Evolutionary conservation across 805 yeast species (phyloP), one percentile per base, ranked within the genome.

Genomic region (Candida jianshihensis): DNA sequence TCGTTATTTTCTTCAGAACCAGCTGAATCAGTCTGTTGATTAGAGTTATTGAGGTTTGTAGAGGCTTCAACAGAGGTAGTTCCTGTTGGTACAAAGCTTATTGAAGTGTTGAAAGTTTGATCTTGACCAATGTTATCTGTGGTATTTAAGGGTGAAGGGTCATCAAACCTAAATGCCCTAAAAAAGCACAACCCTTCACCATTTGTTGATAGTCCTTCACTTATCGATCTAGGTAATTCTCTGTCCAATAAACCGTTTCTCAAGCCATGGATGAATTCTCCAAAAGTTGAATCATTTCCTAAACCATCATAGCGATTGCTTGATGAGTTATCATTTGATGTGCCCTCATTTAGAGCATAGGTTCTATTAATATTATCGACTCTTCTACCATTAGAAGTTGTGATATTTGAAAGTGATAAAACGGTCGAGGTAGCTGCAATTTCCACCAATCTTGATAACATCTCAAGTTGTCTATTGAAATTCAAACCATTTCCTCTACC

Each of bases 351-450:
- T 11, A 30, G 37, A 2, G n/a, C 34, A 1, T 31, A 20, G 16
- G 34, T 40, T 19, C 46, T 25, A 4, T 50, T 32, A 3, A 50
- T 39, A 33, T 53, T 57, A 35, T 58, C 63, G 25, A 57, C 56
- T 29, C 61, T 40, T 31, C 51, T 38, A 1, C 63, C 63, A 28
- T 47, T 44, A 2, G 47, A 46, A 11, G 38, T 30, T 3, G 53
- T 28, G 2, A 55, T 31, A 9, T 61, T 70, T 31, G 67, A 56
- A 14, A 69, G 41, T 6, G 68, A 59, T 3, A 51, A 46, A 3
- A 69, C 67, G 0, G 74, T 67, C 3, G 71, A 66, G 1, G 63
- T 57, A 0, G 74, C 70, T 1, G 73, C 73, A 16, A 66, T 48
- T 15, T 70, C 68, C 21, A 68, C 43, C 15, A 68, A 46, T 25